Base-by-base conservation (phyloP, 2,329 filamentous ascomycete genomes). In the Pestalotiopsis sp. region DNA sequence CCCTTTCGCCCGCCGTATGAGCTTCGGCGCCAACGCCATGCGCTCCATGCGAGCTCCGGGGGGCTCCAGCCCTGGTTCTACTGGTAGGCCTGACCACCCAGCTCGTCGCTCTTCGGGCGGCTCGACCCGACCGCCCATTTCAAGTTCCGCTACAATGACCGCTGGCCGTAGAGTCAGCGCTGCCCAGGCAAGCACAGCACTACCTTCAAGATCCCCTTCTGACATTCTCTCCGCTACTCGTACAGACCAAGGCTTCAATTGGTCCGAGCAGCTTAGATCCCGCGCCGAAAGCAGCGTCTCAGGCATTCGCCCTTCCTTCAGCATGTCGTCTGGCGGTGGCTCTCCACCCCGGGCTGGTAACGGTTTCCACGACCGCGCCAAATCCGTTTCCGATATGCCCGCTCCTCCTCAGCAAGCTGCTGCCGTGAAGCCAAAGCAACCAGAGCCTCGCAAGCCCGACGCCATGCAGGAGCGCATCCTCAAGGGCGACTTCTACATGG, bases 401-500 rank as follows among this genome's bases (percentile, higher is more conserved):
- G 83, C 82, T 41, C 88, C 87, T 56, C 88, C 87, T 20, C 82
- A 80, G 57, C 84, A 89, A 73, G 80, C 84, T 20, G 81, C 85
- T 61, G 74, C 82, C 57, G 78, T 81, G 71, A 83, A 81, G 77
- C 82, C 84, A 64, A 82, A 83, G 73, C 81, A 81, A 64, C 75
- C 80, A 64, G 81, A 85, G 75, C 83, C 86, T 49, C 86, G 86
- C 72, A 97, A 95, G 85, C 95, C 95, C 38, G 96, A 99, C 83
- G 92, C 92, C 71, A 96, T 98, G 83, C 95, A 98, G 81, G 96
- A 99, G 86, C 90, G 97, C 73, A 98, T 99, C 76, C 87, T 99
- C 73, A 96, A 97, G 83, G 96, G 95, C 60, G 96, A 99, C 77
- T 98, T 99, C 77, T 96, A 96, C 84, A 98, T 98, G 94, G 95